These are phyloP conservation scores for Botryobasidium botryosum DNA, from an alignment of 768 basidiomycete species.

Conservation along the genomic window DNA sequence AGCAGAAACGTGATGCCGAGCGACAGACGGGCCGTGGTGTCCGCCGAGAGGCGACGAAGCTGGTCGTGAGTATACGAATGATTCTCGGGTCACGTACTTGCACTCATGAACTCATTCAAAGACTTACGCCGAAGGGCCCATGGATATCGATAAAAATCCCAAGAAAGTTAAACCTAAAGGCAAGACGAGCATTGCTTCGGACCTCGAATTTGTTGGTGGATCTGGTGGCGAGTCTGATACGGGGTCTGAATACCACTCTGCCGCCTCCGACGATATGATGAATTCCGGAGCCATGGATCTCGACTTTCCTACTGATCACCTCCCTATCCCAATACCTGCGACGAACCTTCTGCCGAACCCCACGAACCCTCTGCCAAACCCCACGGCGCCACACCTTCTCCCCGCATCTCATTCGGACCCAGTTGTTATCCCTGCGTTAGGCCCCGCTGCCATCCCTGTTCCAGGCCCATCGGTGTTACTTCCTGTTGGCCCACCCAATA, in stretches of 20 bases:
- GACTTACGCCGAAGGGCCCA: background rate
- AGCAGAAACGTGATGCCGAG: conserved; percentile 32
- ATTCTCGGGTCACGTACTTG: background rate
- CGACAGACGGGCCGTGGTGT: conserved; percentile 56
- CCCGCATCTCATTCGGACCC: too few relatives aligned
- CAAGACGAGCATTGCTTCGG: background rate
- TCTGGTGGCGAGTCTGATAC: too few relatives aligned
- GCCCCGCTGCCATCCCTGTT: too few relatives aligned
- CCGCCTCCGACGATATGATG: background rate
- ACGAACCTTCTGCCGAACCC: background rate
- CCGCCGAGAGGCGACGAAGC: conserved; percentile 42
- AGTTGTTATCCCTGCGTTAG: too few relatives aligned
- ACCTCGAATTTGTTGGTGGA: background rate
- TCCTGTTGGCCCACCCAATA: too few relatives aligned
- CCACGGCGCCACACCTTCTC: too few relatives aligned
- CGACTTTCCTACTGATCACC: background rate
- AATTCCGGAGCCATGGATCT: background rate
- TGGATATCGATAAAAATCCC: conserved; percentile 6
- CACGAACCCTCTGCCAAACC: background rate
- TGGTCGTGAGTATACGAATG: background rate
- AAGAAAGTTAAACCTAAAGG: background rate
- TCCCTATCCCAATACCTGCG: background rate
- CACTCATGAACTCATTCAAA: background rate
- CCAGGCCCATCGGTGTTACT: too few relatives aligned
- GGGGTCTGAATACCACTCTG: background rate